phyloP scores from a whole-genome alignment of 148 eudicot genomes.

The Talinum fruticosum region DNA sequence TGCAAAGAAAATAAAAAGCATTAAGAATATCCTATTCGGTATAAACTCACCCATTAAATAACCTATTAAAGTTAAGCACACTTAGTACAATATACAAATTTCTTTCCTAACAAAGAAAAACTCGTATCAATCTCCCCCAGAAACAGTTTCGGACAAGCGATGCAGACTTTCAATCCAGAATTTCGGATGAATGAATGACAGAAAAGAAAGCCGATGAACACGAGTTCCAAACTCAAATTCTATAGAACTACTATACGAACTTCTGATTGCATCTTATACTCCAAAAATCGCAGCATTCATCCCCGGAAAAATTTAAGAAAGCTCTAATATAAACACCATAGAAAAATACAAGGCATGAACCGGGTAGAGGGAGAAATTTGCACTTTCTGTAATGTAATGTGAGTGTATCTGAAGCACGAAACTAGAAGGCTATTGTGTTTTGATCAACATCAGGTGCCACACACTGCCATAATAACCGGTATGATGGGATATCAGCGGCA shows the following conservation, averaged over 20 bases:
- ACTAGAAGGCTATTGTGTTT: constrained; percentile 56
- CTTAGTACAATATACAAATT: too few relatives aligned
- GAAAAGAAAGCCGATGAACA: background rate
- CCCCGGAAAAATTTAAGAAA: background rate
- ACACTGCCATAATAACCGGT: constrained; percentile 73
- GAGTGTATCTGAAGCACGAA: background rate
- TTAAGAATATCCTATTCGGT: too few relatives aligned
- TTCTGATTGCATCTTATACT: background rate
- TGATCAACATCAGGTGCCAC: constrained; percentile 78
- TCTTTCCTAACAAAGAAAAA: too few relatives aligned
- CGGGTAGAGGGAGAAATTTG: background rate
- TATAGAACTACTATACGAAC: background rate
- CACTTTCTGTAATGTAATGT: background rate
- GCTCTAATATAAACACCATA: background rate
- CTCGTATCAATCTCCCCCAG: too few relatives aligned
- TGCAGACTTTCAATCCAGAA: too few relatives aligned
- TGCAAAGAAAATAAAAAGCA: too few relatives aligned
- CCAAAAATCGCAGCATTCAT: constrained; percentile 2
- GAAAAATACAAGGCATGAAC: background rate
- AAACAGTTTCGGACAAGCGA: too few relatives aligned
- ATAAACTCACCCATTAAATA: too few relatives aligned
- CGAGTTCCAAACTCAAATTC: background rate
- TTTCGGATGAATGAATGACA: too few relatives aligned
- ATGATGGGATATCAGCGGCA: constrained; percentile 64
- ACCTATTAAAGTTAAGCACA: too few relatives aligned